Base-by-base conservation (phyloP, 2,329 filamentous ascomycete genomes). In the Elsinoe necatrix region DNA sequence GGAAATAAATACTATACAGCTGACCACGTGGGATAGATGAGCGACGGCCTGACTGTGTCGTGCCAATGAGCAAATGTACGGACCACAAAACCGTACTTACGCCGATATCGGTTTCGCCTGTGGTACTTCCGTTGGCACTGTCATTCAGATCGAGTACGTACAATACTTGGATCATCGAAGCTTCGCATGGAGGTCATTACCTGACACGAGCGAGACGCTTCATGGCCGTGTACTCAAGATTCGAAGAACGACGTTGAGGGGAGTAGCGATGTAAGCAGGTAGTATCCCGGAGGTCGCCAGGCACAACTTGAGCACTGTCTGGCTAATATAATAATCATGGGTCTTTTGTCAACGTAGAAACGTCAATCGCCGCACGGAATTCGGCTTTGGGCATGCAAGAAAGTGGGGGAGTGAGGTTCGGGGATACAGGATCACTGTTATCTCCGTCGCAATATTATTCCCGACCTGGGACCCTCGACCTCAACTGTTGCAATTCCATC, bases 321-420 rank as follows among this genome's bases (percentile, higher is more conserved):
- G 4, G 27, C 27, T 29, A 29, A n/a, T n/a, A n/a, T n/a, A n/a
- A n/a, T n/a, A n/a, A 29, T 9, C 27, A 29, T 4, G 9, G 27
- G 9, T 23, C 41, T 23, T 43, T 7, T 23, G 18, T 43, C 41
- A 23, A 16, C 23, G 41, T 23, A 23, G 18, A 43, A 43, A 11
- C 18, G 41, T 23, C 23, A 16, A 43, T 43, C 1, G 14, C 6
- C 11, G 20, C 41, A 45, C 41, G 41, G 41, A 25, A 45, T 45
- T 27, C 20, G 41, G 41, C 41, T 25, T 42, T 45, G 41, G 12
- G 9, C 11, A 23, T 25, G 41, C 41, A 45, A n/a, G 12, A 45
- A 45, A 45, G 41, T 45, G 41, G 41, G n/a, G 41, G 41, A 27
- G 41, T n/a, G 21, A 23, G 20, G 41, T 45, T n/a, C 41, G 41